Conservation (phyloP, 2,329 filamentous ascomycete genomes). For the Pseudovirgaria hyperparasitica region DNA sequence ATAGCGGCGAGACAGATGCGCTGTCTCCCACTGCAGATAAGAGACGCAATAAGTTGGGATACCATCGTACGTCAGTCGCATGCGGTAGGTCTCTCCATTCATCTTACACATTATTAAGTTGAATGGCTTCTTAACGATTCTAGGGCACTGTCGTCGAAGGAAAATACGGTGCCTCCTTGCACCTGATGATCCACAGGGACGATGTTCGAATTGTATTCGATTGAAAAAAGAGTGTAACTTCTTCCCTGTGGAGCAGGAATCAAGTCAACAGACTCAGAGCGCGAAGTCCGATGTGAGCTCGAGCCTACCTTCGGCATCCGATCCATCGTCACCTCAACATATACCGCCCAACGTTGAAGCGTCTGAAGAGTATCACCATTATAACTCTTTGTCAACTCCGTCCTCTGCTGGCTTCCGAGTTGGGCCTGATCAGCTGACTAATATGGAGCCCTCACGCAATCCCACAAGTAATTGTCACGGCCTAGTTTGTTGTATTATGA, state of each 20-base stretch:
- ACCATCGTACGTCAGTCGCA: slow-evolving; percentile 88
- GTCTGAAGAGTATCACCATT: too few species aligned
- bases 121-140: slow-evolving; percentile 4
- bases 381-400: too few species aligned
- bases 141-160: slow-evolving; percentile 81
- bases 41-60: slow-evolving; percentile 83
- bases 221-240: slow-evolving; percentile 93
- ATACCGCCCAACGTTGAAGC: too few species aligned
- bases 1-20: slow-evolving; percentile 26
- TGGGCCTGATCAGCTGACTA: too few species aligned
- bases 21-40: slow-evolving; percentile 45
- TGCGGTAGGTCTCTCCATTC: slow-evolving; percentile 85
- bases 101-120: slow-evolving; percentile 8
- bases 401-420: too few species aligned
- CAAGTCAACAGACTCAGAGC: slow-evolving; percentile 28
- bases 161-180: slow-evolving; percentile 86
- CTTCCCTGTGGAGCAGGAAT: slow-evolving; percentile 68
- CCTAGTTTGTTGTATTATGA: too few species aligned
- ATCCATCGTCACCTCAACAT: slow-evolving; percentile 35
- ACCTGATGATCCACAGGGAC: slow-evolving; percentile 56
- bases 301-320: slow-evolving; percentile 30
- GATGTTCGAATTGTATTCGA: slow-evolving; percentile 86
- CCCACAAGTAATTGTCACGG: too few species aligned
- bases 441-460: too few species aligned
- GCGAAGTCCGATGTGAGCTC: slow-evolving; percentile 32